Evolutionary conservation across 2,329 filamentous ascomycete species (phyloP).

Genomic region (Neofusicoccum umdonicola): DNA sequence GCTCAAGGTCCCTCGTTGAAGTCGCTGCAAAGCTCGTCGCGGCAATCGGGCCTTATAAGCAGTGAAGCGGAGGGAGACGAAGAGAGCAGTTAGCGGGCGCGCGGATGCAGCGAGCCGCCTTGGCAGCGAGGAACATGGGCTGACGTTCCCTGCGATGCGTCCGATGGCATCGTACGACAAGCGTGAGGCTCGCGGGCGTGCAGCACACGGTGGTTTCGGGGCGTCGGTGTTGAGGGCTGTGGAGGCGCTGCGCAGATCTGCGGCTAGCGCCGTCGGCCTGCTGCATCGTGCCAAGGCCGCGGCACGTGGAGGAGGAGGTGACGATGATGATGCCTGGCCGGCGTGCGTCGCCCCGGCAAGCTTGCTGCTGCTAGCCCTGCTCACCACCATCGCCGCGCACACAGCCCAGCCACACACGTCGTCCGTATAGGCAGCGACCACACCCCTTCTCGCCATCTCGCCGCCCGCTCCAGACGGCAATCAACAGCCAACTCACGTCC

Average conservation of each 20-base stretch:
- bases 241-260: neutral
- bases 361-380: neutral
- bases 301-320: neutral
- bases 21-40: neutral
- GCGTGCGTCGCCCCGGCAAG: too few relatives aligned
- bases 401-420: neutral
- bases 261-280: neutral
- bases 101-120: neutral
- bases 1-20: neutral
- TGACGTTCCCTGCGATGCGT: neutral
- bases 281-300: neutral
- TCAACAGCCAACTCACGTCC: neutral
- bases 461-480: neutral
- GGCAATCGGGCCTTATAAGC: neutral
- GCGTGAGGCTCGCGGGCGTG: neutral
- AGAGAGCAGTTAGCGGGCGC: neutral
- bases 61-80: neutral
- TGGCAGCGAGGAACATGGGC: neutral
- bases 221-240: neutral
- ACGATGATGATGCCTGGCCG: neutral
- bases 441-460: neutral
- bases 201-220: too few relatives aligned
- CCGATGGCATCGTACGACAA: neutral
- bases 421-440: neutral
- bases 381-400: neutral